Percentiles rank a stretch among this genome's conserved stretches.
These are phyloP conservation scores for Mycena haematopus DNA, from an alignment of 768 basidiomycete genomes.

Conservation along the genomic window DNA sequence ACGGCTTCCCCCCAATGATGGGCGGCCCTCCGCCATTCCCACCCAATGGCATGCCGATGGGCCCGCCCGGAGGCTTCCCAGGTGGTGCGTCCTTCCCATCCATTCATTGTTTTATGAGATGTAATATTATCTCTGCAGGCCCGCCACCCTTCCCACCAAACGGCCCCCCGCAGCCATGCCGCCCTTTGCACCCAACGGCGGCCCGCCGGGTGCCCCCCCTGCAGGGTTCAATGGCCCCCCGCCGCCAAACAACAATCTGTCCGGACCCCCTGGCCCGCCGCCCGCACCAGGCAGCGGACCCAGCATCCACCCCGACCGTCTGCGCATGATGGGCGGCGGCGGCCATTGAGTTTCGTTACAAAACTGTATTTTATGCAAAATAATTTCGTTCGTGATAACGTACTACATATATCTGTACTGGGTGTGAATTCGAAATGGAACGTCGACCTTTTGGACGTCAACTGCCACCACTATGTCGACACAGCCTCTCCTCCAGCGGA, in stretches of 20 bases:
- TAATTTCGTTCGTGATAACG: too few relatives aligned
- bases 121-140: constrained; percentile 28
- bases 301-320: constrained; percentile 84
- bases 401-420: too few relatives aligned
- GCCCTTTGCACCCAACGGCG: constrained; percentile 49
- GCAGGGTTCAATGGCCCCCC: constrained; percentile 44
- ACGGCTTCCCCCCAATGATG: constrained; percentile 56
- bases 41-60: constrained; percentile 60
- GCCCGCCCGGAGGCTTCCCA: constrained; percentile 46
- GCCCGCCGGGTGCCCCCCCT: constrained; percentile 36
- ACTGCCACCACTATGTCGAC: constrained; percentile 75
- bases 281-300: constrained; percentile 49
- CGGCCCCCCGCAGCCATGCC: constrained; percentile 52
- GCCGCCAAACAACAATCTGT: constrained; percentile 31
- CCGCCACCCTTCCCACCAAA: constrained; percentile 60
- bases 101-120: neutral
- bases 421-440: neutral
- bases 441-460: neutral
- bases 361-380: neutral
- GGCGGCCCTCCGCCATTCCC: constrained; percentile 76
- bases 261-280: constrained; percentile 30
- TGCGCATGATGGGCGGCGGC: constrained; percentile 73
- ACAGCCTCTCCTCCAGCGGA: constrained; percentile 95
- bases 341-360: constrained; percentile 6
- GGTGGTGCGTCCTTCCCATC: constrained; percentile 48